phyloP scores from a whole-genome alignment of 306 rosid genomes.

The Senna siamea region DNA sequence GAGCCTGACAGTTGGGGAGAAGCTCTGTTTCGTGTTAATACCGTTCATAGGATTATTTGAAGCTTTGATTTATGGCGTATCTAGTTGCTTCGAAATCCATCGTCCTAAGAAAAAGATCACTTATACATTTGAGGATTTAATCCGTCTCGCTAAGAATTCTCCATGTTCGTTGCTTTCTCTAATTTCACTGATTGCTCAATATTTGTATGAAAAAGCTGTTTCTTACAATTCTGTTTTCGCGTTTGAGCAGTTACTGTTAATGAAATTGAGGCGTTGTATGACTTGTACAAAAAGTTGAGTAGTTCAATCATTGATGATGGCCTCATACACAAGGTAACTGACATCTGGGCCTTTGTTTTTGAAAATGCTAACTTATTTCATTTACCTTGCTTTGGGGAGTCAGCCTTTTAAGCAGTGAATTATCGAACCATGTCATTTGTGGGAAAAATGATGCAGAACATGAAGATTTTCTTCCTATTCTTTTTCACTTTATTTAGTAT shows the following conservation, averaged over 20 bases:
- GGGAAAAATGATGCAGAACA: not conserved
- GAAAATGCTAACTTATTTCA: not conserved
- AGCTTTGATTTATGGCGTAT: constrained; percentile 43
- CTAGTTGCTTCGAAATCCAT: constrained; percentile 52
- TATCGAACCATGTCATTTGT: not conserved
- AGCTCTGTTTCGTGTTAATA: constrained; percentile 48
- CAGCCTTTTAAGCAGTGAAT: not conserved
- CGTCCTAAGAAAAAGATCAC: constrained; percentile 13
- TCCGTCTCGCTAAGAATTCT: constrained; percentile 57
- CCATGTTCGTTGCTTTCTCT: constrained; percentile 52
- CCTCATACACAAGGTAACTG: constrained; percentile 68
- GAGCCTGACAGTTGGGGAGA: constrained; percentile 51
- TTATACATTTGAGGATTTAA: constrained; percentile 44
- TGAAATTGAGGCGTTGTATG: constrained; percentile 76
- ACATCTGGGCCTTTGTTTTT: not conserved
- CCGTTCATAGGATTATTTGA: constrained; percentile 53
- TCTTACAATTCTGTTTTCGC: not conserved
- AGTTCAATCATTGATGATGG: constrained; percentile 68
- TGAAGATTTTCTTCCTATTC: no score
- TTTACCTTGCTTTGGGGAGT: not conserved
- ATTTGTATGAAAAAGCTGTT: not conserved
- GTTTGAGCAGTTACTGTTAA: constrained; percentile 60
- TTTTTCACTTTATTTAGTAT: not conserved
- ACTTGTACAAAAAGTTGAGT: constrained; percentile 70
- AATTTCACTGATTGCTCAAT: not conserved